Percentiles rank a stretch among this genome's conserved stretches.
Conservation (phyloP, 148 eudicot genomes). For the Dianthus caryophyllus region DNA sequence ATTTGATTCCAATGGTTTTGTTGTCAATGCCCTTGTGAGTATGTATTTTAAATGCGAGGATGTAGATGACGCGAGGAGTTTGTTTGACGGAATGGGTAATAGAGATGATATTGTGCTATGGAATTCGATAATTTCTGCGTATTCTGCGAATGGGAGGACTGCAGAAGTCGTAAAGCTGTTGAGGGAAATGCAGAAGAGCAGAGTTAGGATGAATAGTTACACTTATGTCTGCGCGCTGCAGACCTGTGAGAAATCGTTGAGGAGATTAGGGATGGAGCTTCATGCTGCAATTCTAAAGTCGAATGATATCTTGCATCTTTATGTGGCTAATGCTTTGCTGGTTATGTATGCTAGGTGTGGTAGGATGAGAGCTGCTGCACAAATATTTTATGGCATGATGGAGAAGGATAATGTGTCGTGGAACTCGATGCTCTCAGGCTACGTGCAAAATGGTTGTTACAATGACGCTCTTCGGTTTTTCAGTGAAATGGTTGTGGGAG, state of each 20-base stretch:
- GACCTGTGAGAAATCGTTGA: slow-evolving; percentile 49
- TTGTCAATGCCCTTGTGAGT: slow-evolving; percentile 63
- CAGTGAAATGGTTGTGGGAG: slow-evolving; percentile 38
- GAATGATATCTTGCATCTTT: slow-evolving; percentile 37
- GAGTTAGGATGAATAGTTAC: slow-evolving; percentile 57
- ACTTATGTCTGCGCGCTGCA: slow-evolving; percentile 65
- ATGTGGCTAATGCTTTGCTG: slow-evolving; percentile 75
- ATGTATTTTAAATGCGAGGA: slow-evolving; percentile 65
- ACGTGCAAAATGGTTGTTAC: slow-evolving; percentile 55
- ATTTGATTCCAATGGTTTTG: slow-evolving; percentile 47
- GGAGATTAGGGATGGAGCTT: slow-evolving; percentile 51
- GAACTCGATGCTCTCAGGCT: slow-evolving; percentile 80
- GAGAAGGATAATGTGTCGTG: slow-evolving; percentile 62
- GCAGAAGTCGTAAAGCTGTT: slow-evolving; percentile 21
- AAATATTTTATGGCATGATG: slow-evolving; percentile 40
- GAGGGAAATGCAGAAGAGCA: slow-evolving; percentile 47
- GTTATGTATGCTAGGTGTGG: slow-evolving; percentile 68
- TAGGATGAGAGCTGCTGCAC: slow-evolving; percentile 56
- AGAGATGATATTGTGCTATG: slow-evolving; percentile 45
- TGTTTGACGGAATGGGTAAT: slow-evolving; percentile 45
- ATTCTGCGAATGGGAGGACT: neutral
- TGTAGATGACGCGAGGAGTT: slow-evolving; percentile 32
- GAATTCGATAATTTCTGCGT: neutral
- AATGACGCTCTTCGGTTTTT: slow-evolving; percentile 42
- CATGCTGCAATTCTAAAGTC: slow-evolving; percentile 60